Evolutionary conservation across 257 asterid species (phyloP).

Genomic region (Solanum chiquidenum): DNA sequence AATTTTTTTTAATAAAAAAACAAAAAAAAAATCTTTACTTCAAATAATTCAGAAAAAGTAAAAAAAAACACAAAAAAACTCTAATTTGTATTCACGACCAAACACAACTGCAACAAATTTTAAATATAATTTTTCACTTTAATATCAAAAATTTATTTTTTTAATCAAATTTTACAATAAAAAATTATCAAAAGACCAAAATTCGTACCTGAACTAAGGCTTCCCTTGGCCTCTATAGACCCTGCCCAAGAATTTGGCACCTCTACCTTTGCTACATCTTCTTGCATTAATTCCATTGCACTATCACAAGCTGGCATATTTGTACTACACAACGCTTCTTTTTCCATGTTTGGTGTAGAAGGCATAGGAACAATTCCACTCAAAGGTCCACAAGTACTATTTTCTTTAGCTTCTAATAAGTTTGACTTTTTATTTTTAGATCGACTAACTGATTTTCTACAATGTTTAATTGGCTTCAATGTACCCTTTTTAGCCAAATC

Average conservation of each 20-base stretch:
- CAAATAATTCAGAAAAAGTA: too few relatives aligned
- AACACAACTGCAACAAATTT: too few relatives aligned
- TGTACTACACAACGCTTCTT: conserved; percentile 16
- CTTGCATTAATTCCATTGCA: not conserved
- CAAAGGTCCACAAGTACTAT: not conserved
- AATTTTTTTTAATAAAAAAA: too few relatives aligned
- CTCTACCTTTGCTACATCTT: not conserved
- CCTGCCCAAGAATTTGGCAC: not conserved
- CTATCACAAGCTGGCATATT: not conserved
- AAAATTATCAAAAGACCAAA: too few relatives aligned
- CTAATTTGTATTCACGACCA: too few relatives aligned
- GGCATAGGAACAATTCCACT: conserved; percentile 18
- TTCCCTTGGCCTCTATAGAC: not conserved
- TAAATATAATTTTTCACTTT: too few relatives aligned
- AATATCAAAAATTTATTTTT: accelerated
- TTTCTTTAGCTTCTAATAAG: not conserved
- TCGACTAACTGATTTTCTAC: conserved; percentile 9
- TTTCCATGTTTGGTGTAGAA: conserved; percentile 29
- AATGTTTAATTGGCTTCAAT: conserved; percentile 1
- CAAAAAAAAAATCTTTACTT: too few relatives aligned
- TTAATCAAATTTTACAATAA: too few relatives aligned
- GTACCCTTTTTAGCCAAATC: conserved; percentile 5
- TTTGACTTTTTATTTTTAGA: conserved; percentile 6
- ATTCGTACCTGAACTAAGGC: not conserved
- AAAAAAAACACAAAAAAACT: too few relatives aligned